Base-by-base conservation (phyloP, 129 eudicot genomes). In the Chrysanthemum seticuspe region DNA sequence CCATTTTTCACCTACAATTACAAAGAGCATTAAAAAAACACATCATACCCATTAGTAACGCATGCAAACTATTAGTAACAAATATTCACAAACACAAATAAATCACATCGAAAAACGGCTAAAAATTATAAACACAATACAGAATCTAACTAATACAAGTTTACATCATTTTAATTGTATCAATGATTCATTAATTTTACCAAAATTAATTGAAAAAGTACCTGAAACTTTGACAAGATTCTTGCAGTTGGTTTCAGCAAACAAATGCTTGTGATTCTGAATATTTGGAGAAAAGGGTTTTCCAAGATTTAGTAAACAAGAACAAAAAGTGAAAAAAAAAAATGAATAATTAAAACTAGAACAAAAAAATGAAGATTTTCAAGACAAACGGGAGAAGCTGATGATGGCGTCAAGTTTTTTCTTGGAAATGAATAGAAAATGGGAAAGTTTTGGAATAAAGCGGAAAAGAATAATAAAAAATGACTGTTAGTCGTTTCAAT, bases 1-100 rank as follows among this genome's bases (percentile, higher is more conserved):
- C 80, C 98, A 94, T 94, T 57, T 65, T 62, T 77, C 82, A 83
- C 80, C 73, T 62, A 66, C 25, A 65, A 49, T 19, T 68, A 68
- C 16, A 68, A 59, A 50, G 31, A 59, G 25, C 48, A 67, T 67
- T 52, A 40, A 76, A 54, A 54, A 66, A 63, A 55, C 3, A 71
- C 13, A 62, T 29, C 63, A 67, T 57, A 9, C 9, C 13, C 2
- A 77, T 44, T 5, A 36, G 50, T 31, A 71, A 62, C 64, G 61
- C 67, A 71, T 45, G 40, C 25, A 29, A 55, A 13, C 13, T 68
- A 49, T 19, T 51, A 19, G 21, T 19, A 47, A 51, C 11, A 36
- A 60, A 40, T 14, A 53, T 11, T 16, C 13, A 25, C 12, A 27
- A 14, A 18, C 19, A 3, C 14, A 47, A 10, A 58, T n/a, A 25